Base-by-base conservation (phyloP, 2,329 filamentous ascomycete genomes). In the Nannizziopsis arthrosporioides region DNA sequence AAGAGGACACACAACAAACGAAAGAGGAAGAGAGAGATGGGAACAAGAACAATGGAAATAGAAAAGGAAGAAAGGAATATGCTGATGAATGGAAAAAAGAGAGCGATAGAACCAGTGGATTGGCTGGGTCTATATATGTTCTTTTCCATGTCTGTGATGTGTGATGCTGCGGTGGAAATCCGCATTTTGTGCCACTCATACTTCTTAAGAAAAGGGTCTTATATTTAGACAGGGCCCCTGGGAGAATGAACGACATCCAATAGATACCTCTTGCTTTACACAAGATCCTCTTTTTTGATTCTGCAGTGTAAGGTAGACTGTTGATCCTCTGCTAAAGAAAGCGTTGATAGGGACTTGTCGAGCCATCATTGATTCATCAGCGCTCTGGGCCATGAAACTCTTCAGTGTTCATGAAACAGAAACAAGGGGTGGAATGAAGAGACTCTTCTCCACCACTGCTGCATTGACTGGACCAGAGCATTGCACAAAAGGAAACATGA, bases 1-100 rank as follows among this genome's bases (percentile, higher is more conserved):
- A 47, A 47, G 14, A 47, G 35, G 2, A 47, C 18, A 31, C 45
- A 47, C 45, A 47, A 42, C 38, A 42, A 42, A 47, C 38, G 45
- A 31, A 47, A 47, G 27, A 47, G 17, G 31, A 42, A 47, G 42
- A 47, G 45, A 18, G 38, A 47, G 14, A 47, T 37, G 7, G 45
- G 45, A 47, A 47, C 38, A 18, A 47, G 45, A 8, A 30, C 45
- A 42, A 42, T 42, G 37, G 36, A 1, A 30, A 36, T 17, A 3
- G 17, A 37, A 15, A 42, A 47, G 7, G 32, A 37, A 36, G 45
- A 47, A 3, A 47, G 31, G 22, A 34, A 32, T 40, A 22, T 2
- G n/a, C 36, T 46, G 35, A 42, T 42, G 45, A 37, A 35, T 36
- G 39, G 45, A 11, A 42, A 42, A 7, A 42, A 30, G 27, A 47